Evolutionary conservation across 2,329 filamentous ascomycete species (phyloP), one percentile per base, ranked within the genome.

Genomic region (Gaeumannomyces sp.): DNA sequence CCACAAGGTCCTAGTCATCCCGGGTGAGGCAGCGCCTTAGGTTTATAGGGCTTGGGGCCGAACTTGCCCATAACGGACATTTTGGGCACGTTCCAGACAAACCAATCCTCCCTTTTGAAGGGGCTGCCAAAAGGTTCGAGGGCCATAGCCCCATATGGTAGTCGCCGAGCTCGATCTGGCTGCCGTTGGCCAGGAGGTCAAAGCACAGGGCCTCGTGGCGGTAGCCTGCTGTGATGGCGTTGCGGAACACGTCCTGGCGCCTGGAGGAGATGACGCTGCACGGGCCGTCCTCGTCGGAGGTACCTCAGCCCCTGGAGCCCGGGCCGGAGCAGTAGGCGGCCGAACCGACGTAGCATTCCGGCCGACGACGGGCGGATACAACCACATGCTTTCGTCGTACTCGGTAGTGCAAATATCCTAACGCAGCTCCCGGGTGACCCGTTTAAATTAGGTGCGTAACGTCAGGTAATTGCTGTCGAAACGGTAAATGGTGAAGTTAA

Each of bases 111-210:
- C 4, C 61, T 33, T 8, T 62, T 53, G 7, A 19, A 31, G 31
- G 50, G 65, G 62, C 64, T 61, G 29, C 57, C 60, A 59, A 66
- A 65, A 2, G 66, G 64, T 33, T n/a, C 3, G n/a, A 66, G 59
- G 3, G 35, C 57, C 1, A 57, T 13, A 13, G 11, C 11, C 33
- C 14, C 33, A 35, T 35, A 11, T 35, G 33, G 62, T 57, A 67
- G 38, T 31, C 50, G 73, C 73, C n/a, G 74, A 74, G 45, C 73
- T 70, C 38, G 74, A 70, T 57, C 69, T 68, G 66, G 74, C 79
- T 31, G 71, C 76, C 65, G 57, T 68, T 68, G 59, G 63, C 66
- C 27, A 68, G 58, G 1, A 63, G 57, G 25, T 67, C 67, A 5
- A 67, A 61, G 65, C 68, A 68, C 66, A 64, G 61, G 59, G 33